Base-by-base conservation (phyloP, 495 filamentous ascomycete species). In the Achaetomiella virescens region DNA sequence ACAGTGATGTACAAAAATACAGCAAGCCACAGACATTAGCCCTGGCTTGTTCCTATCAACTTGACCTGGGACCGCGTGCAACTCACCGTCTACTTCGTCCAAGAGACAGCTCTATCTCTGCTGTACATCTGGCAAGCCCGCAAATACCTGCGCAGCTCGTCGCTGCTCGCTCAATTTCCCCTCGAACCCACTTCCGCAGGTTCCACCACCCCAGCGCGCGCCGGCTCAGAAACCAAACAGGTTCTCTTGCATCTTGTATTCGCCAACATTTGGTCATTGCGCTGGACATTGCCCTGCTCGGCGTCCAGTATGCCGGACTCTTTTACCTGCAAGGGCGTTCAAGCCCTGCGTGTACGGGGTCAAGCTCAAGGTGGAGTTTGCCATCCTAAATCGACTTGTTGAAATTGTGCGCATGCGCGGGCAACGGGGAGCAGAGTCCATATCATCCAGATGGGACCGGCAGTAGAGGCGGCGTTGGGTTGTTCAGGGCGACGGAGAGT, bases 361-460 rank as follows among this genome's bases (percentile, higher is more conserved):
- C 62, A 82, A 82, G 61, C 64, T 81, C 29, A 79, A 77, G 45
- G 65, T 82, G 14, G 79, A 82, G 64, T 81, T 79, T 50, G 72
- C 73, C 15, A 74, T 81, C 22, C 65, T 82, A 1, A 78, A 78
- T 15, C 73, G 72, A 24, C 61, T 81, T 7, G 14, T 59, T 8
- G 36, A 60, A 47, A 61, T 62, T 21, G 58, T 63, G 17, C 48
- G 48, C 38, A 12, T 15, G 21, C 55, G 55, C 24, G 36, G 45
- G 8, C 11, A n/a, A n/a, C n/a, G n/a, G n/a, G n/a, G n/a, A n/a
- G n/a, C n/a, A n/a, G n/a, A n/a, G n/a, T n/a, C n/a, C n/a, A n/a
- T n/a, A n/a, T n/a, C n/a, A n/a, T n/a, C n/a, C n/a, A n/a, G n/a
- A n/a, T n/a, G n/a, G n/a, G n/a, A n/a, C n/a, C n/a, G n/a, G n/a